Conservation (phyloP, 1,284 basidiomycete species). For the Microbotryum saponariae region DNA sequence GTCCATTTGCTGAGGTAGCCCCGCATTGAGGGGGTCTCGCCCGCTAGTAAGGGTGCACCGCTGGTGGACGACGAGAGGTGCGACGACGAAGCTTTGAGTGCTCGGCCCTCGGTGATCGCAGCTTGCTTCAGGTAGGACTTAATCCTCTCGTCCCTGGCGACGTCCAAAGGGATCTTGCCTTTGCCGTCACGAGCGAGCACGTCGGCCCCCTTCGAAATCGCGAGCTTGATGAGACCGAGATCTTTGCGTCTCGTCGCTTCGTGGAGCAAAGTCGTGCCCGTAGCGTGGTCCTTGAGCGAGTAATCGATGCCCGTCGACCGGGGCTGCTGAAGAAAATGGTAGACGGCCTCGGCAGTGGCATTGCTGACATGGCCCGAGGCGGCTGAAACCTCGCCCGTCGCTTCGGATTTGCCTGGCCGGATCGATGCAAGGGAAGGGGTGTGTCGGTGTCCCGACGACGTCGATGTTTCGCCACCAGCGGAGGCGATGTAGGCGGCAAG, state of each 20-base stretch:
- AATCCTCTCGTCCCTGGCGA: conserved; percentile 63
- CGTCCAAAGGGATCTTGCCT: conserved; percentile 68
- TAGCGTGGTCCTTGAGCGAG: conserved; percentile 57
- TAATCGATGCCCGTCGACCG: conserved; percentile 42
- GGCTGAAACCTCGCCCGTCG: conserved; percentile 43
- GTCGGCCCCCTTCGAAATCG: conserved; percentile 77
- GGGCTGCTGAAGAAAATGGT: conserved; percentile 31
- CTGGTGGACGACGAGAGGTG: conserved; percentile 37
- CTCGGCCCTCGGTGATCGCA: conserved; percentile 43
- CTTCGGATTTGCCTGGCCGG: no score
- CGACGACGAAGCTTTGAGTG: conserved; percentile 36
- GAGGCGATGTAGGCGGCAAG: conserved; percentile 45
- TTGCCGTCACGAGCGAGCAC: conserved; percentile 76
- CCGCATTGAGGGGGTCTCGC: conserved; percentile 55
- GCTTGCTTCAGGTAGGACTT: conserved; percentile 77
- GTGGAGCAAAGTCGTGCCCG: conserved; percentile 72
- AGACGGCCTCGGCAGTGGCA: conserved; percentile 28
- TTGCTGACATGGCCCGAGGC: conserved; percentile 30
- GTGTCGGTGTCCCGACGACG: no score
- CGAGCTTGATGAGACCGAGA: conserved; percentile 70
- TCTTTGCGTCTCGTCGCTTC: conserved; percentile 80
- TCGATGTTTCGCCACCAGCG: conserved; percentile 1
- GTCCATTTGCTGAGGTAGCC: conserved; percentile 85
- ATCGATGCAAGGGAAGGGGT: no score
- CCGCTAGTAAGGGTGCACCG: neutral